Percentiles rank a stretch among this genome's conserved stretches.
phyloP scores from a whole-genome alignment of 495 filamentous ascomycete species.

The Staphylotrichum tortipilum region DNA sequence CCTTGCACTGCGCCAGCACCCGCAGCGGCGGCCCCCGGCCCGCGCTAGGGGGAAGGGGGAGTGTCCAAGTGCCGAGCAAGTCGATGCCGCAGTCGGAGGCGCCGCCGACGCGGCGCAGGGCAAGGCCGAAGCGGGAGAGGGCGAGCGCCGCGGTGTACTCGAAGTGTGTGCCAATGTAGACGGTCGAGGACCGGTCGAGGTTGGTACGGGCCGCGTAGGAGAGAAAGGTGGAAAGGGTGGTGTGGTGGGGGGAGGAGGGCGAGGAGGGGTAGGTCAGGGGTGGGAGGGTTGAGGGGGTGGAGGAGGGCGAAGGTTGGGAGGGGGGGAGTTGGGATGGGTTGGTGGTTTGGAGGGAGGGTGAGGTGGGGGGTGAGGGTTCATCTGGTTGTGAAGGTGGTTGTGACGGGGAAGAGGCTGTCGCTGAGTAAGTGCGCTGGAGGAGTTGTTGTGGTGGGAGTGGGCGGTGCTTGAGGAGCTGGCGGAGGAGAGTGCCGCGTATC shows the following conservation, averaged over 20 bases:
- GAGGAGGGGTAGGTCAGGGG: conserved; percentile 34
- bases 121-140: conserved; percentile 55
- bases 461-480: too few relatives aligned
- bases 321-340: not conserved
- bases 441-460: too few relatives aligned
- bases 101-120: conserved; percentile 64
- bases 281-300: not conserved
- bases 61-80: conserved; percentile 69
- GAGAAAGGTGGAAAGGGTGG: conserved; percentile 62
- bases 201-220: conserved; percentile 54
- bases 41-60: too few relatives aligned
- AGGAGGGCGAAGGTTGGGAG: not conserved
- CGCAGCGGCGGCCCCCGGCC: too few relatives aligned
- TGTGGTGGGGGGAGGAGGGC: conserved; percentile 48
- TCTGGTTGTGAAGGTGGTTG: not conserved
- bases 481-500: too few relatives aligned
- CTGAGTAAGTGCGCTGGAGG: too few relatives aligned
- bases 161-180: conserved; percentile 57
- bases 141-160: conserved; percentile 63
- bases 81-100: conserved; percentile 74
- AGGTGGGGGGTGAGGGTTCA: not conserved
- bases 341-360: not conserved
- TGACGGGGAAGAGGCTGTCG: not conserved
- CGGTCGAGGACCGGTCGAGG: conserved; percentile 41
- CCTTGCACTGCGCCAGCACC: conserved; percentile 79